Evolutionary conservation across 2,329 filamentous ascomycete genomes (phyloP).

Genomic region (Alternaria alternata): DNA sequence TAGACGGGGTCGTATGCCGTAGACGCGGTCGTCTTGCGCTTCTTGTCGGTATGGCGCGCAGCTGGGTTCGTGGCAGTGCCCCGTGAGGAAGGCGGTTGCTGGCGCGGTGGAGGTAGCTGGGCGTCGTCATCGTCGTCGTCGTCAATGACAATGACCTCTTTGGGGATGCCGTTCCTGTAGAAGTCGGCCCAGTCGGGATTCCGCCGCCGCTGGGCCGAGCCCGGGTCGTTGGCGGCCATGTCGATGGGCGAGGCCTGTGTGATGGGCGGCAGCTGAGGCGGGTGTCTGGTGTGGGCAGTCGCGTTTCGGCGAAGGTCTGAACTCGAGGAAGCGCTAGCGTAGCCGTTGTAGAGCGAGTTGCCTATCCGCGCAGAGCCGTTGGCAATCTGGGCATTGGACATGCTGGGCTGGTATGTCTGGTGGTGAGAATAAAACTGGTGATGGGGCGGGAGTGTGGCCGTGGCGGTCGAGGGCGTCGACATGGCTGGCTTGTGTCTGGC

Average conservation of each 20-base stretch:
- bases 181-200: conserved; percentile 54
- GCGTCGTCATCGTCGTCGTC: conserved; percentile 59
- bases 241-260: conserved; percentile 32
- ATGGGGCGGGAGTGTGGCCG: conserved; percentile 52
- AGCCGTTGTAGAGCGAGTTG: conserved; percentile 52
- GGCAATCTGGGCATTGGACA: conserved; percentile 47
- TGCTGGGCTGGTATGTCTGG: conserved; percentile 44
- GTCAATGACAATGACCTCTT: conserved; percentile 63
- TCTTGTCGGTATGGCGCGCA: conserved; percentile 71
- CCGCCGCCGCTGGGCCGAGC: conserved; percentile 32
- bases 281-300: conserved; percentile 41
- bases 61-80: conserved; percentile 53
- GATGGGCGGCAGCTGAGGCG: conserved; percentile 45
- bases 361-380: conserved; percentile 45
- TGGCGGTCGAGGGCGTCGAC: conserved; percentile 56
- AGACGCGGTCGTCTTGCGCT: conserved; percentile 71
- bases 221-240: conserved; percentile 30
- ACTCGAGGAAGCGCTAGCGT: conserved; percentile 46
- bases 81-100: conserved; percentile 27
- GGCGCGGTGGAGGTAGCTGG: conserved; percentile 31
- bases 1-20: conserved; percentile 74
- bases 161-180: conserved; percentile 56
- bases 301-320: conserved; percentile 50
- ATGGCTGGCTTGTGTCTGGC: conserved; percentile 41
- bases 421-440: conserved; percentile 54